Conservation (phyloP, 2,329 filamentous ascomycete species). For the Fusarium mundagurra region DNA sequence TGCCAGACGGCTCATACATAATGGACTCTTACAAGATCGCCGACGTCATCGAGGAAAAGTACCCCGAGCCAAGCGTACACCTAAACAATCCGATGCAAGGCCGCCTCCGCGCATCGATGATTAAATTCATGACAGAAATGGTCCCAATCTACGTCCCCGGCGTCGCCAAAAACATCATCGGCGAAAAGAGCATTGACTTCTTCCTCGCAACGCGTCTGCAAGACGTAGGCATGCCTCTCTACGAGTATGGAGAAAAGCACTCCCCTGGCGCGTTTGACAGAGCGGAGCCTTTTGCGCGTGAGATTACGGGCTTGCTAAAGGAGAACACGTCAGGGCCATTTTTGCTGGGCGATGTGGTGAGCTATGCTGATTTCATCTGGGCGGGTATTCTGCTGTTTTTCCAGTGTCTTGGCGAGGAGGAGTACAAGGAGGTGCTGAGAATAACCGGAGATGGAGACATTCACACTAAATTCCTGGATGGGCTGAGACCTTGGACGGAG, state of each 20-base stretch:
- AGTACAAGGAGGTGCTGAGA: conserved; percentile 23
- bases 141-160: conserved; percentile 24
- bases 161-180: conserved; percentile 11
- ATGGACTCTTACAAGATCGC: conserved; percentile 73
- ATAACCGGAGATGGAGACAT: conserved; percentile 9
- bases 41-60: conserved; percentile 63
- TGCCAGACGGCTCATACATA: conserved; percentile 65
- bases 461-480: conserved; percentile 10
- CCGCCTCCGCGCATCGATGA: conserved; percentile 7
- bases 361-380: conserved; percentile 68
- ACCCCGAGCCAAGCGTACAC: conserved; percentile 59
- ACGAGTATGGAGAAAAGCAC: conserved; percentile 21
- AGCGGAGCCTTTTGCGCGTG: conserved; percentile 22
- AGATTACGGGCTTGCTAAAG: conserved; percentile 14
- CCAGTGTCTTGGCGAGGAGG: conserved; percentile 15
- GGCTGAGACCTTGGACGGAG: conserved; percentile 20
- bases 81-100: conserved; percentile 7
- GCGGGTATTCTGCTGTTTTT: conserved; percentile 57
- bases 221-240: conserved; percentile 28
- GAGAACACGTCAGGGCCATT: conserved; percentile 61
- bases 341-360: conserved; percentile 63
- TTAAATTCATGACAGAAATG: conserved; percentile 24
- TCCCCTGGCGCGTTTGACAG: conserved; percentile 17
- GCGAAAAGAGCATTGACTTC: conserved; percentile 27
- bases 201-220: conserved; percentile 11